Conservation (phyloP, 306 rosid species). For the Gastrolobium villosum region DNA sequence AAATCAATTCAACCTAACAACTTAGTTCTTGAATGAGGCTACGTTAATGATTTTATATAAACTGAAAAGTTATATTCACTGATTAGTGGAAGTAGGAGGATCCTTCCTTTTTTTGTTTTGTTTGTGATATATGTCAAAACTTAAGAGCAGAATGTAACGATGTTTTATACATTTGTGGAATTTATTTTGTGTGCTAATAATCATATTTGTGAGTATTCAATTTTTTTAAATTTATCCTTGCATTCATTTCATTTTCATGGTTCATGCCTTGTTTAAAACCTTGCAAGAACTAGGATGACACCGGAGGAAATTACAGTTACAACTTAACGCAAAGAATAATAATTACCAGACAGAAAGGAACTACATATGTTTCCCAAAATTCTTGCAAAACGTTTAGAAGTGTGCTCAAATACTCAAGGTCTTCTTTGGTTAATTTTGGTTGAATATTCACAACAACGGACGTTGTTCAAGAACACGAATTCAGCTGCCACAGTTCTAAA, state of each 20-base stretch:
- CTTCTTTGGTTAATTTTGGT: constrained; percentile 3
- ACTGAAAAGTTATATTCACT: no score
- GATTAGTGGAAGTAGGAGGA: no score
- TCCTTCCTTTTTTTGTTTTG: no score
- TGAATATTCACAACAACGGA: neutral
- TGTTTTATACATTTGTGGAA: no score
- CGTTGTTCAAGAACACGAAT: neutral
- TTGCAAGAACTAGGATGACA: neutral
- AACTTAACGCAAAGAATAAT: neutral
- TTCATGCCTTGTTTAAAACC: neutral
- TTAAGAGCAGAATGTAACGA: no score
- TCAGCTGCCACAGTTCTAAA: neutral
- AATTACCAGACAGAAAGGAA: neutral
- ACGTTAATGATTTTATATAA: no score
- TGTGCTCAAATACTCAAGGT: neutral
- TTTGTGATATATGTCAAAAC: no score
- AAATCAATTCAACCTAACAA: no score
- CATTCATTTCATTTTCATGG: neutral
- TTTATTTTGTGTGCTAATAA: no score
- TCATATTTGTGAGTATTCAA: neutral
- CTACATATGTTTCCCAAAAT: neutral
- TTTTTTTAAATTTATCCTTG: neutral
- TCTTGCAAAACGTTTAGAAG: neutral
- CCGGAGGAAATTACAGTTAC: neutral
- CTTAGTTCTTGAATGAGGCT: no score